phyloP scores from a whole-genome alignment of 805 yeast species.

The Yamadazyma endophytica region DNA sequence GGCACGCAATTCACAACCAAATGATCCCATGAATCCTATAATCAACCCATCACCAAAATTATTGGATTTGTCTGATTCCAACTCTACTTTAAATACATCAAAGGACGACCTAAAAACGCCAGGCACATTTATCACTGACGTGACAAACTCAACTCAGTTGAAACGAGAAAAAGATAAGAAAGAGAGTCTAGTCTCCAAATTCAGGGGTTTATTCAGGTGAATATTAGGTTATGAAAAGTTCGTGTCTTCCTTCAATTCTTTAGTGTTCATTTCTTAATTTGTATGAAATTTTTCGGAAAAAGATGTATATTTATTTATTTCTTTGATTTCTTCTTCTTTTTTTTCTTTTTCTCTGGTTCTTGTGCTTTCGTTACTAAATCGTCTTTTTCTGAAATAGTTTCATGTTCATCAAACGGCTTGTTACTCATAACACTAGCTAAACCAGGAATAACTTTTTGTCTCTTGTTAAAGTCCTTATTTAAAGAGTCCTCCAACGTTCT shows the following conservation, averaged over 20 bases:
- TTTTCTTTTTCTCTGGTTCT: constrained; percentile 16
- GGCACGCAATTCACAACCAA: too few species aligned
- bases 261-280: background rate
- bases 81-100: constrained; percentile 16
- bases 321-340: constrained; percentile 30
- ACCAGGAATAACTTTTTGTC: constrained; percentile 26
- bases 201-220: constrained; percentile 29
- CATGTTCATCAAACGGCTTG: constrained; percentile 19
- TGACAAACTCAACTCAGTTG: constrained; percentile 2
- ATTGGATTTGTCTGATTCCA: constrained; percentile 8
- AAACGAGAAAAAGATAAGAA: constrained; percentile 9
- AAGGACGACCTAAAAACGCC: constrained; percentile 14
- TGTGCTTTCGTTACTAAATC: constrained; percentile 1
- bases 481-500: too few species aligned
- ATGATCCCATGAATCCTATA: too few species aligned
- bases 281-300: too few species aligned
- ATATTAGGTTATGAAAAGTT: constrained; percentile 4
- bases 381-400: constrained; percentile 9
- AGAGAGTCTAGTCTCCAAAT: constrained; percentile 25
- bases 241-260: background rate
- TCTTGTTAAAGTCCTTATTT: too few species aligned
- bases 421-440: constrained; percentile 41
- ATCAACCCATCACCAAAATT: too few species aligned
- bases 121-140: constrained; percentile 6
- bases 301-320: too few species aligned